These are phyloP conservation scores for Panaeolus cyanescens DNA, from an alignment of 768 basidiomycete species.

Conservation along the genomic window DNA sequence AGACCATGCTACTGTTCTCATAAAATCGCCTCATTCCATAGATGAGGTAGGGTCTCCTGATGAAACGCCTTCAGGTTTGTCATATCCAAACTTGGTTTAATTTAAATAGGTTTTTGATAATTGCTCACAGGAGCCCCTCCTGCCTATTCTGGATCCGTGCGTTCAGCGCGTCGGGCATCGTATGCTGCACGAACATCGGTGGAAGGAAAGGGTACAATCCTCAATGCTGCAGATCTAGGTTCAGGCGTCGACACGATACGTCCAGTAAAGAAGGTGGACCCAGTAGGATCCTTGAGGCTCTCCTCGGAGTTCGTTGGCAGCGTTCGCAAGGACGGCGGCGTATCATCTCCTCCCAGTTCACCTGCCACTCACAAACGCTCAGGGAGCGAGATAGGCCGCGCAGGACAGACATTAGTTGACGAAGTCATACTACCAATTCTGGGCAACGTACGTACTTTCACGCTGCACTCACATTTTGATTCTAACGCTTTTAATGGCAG, in stretches of 20 bases:
- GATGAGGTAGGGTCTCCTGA: conserved; percentile 43
- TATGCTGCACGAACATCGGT: conserved; percentile 73
- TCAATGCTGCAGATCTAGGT: conserved; percentile 84
- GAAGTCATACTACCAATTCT: conserved; percentile 84
- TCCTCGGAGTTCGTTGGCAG: conserved; percentile 85
- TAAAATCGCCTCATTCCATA: conserved; percentile 47
- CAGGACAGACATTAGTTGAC: conserved; percentile 72
- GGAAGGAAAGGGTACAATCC: conserved; percentile 67
- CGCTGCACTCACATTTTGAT: not conserved
- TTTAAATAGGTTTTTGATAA: conserved; percentile 20
- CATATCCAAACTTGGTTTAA: conserved; percentile 24
- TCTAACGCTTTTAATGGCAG: conserved; percentile 35
- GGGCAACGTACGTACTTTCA: conserved; percentile 54
- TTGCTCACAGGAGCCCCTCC: conserved; percentile 59
- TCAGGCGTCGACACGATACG: conserved; percentile 89
- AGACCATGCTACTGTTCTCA: conserved; percentile 72
- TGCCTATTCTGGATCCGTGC: conserved; percentile 71
- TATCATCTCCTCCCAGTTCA: conserved; percentile 50
- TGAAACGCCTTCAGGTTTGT: conserved; percentile 45
- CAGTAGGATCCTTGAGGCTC: conserved; percentile 69
- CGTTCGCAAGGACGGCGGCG: conserved; percentile 56
- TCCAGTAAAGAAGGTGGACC: conserved; percentile 91
- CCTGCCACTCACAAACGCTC: conserved; percentile 46
- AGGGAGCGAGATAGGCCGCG: conserved; percentile 60
- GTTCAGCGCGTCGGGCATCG: conserved; percentile 67